Conservation (phyloP, 441 rosid species). For the Populus hybrid region DNA sequence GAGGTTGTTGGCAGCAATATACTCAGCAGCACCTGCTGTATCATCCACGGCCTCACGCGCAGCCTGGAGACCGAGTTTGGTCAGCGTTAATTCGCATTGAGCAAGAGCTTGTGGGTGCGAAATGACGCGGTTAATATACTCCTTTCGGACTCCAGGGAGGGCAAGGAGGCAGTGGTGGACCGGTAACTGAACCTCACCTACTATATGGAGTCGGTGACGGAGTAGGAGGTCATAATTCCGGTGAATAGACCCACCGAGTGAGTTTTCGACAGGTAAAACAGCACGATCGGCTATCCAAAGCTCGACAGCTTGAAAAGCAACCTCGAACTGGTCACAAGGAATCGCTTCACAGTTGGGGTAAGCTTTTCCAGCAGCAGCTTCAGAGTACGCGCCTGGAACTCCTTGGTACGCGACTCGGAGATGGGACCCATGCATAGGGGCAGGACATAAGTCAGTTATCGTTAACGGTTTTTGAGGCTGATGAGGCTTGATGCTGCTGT, state of each 20-base stretch:
- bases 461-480: constrained; percentile 56
- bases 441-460: constrained; percentile 75
- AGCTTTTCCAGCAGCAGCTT: constrained; percentile 95
- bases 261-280: constrained; percentile 82
- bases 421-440: constrained; percentile 82
- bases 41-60: constrained; percentile 92
- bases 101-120: constrained; percentile 95
- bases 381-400: constrained; percentile 92
- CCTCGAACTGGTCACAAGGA: constrained; percentile 94
- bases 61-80: constrained; percentile 69
- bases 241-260: constrained; percentile 93
- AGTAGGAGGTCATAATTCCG: constrained; percentile 90
- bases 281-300: constrained; percentile 97
- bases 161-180: constrained; percentile 95
- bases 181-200: constrained; percentile 87
- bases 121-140: constrained; percentile 71
- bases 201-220: constrained; percentile 93
- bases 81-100: constrained; percentile 83
- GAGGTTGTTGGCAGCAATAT: constrained; percentile 67
- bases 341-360: constrained; percentile 90
- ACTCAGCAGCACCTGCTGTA: constrained; percentile 93
- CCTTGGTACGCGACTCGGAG: constrained; percentile 95
- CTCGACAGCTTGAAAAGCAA: constrained; percentile 93
- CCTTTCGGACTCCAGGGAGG: constrained; percentile 72
- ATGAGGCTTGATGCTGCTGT: constrained; percentile 8